Evolutionary conservation across 2,329 filamentous ascomycete genomes (phyloP), one percentile per base, ranked within the genome.

Genomic region (Fusarium longipes): DNA sequence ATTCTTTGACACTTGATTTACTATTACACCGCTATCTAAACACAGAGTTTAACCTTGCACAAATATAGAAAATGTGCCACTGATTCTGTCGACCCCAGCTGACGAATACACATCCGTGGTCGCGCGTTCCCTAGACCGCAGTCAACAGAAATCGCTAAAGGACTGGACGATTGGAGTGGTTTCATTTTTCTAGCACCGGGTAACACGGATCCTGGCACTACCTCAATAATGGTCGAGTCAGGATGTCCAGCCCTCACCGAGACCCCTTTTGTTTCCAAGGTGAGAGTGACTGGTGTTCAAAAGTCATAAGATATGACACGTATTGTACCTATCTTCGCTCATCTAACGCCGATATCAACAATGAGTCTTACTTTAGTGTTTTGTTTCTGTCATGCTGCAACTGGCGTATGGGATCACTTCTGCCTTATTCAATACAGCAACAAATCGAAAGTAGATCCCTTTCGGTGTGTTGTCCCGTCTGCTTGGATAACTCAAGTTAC

Each of bases 401-500:
- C 18, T 43, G 5, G 6, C 8, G 20, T 27, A n/a, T 18, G 8
- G 14, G 4, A 11, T 24, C 11, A 4, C 15, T 33, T 24, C 17
- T n/a, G 39, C 35, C 44, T 24, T 48, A 42, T 18, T 32, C 36
- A 15, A 63, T 7, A 18, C 18, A 20, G 20, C n/a, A 56, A n/a
- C 14, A 30, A 36, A 14, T 24, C 18, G 22, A 50, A 40, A 29
- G 24, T 25, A n/a, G 33, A 59, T 27, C 48, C 47, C 50, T 68
- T 44, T 61, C 57, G 64, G 64, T 67, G 64, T 65, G 42, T 7
- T 64, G 70, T 71, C 62, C 61, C 70, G 29, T 48, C 42, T 52
- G 20, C 44, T 47, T 60, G 59, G 55, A 48, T 36, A 63, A 35
- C 40, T 20, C 39, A 51, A 56, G 65, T 57, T 61, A 61, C 49